phyloP scores from a whole-genome alignment of 2,329 filamentous ascomycete species.

The Drechslerella coelobrocha region DNA sequence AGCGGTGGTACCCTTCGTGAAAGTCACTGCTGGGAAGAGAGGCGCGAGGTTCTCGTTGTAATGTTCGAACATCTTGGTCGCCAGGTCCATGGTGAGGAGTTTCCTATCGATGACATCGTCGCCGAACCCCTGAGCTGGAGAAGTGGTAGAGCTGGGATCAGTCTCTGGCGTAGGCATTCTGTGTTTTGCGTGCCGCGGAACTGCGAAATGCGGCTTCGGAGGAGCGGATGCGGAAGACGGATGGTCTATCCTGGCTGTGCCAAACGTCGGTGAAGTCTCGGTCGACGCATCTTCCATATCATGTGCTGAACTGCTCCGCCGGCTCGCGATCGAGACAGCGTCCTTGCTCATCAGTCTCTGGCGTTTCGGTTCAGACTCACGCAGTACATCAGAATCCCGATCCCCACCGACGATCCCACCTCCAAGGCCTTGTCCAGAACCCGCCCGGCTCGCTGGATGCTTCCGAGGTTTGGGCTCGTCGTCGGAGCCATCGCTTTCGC shows the following conservation, averaged over 20 bases:
- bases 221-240: constrained; percentile 45
- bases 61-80: constrained; percentile 60
- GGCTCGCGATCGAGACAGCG: constrained; percentile 24
- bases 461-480: constrained; percentile 37
- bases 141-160: constrained; percentile 48
- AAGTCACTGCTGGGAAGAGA: constrained; percentile 54
- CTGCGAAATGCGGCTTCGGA: constrained; percentile 43
- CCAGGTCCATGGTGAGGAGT: constrained; percentile 63
- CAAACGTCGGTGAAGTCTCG: constrained; percentile 60
- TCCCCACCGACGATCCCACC: neutral
- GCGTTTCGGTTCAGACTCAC: constrained; percentile 51
- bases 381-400: constrained; percentile 35
- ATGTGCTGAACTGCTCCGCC: constrained; percentile 63
- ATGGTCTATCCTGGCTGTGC: constrained; percentile 37
- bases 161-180: constrained; percentile 48
- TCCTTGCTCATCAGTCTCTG: constrained; percentile 50
- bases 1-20: constrained; percentile 52
- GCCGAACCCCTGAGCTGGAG: constrained; percentile 45
- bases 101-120: constrained; percentile 62
- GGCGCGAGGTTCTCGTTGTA: constrained; percentile 54
- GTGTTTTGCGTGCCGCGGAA: constrained; percentile 54
- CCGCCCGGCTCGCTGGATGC: constrained; percentile 23
- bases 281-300: constrained; percentile 79
- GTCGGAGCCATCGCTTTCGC: constrained; percentile 39
- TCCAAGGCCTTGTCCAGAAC: neutral